Evolutionary conservation across 305 asterid species (phyloP), one percentile per base, ranked within the genome.

Genomic region (Ajuga reptans): DNA sequence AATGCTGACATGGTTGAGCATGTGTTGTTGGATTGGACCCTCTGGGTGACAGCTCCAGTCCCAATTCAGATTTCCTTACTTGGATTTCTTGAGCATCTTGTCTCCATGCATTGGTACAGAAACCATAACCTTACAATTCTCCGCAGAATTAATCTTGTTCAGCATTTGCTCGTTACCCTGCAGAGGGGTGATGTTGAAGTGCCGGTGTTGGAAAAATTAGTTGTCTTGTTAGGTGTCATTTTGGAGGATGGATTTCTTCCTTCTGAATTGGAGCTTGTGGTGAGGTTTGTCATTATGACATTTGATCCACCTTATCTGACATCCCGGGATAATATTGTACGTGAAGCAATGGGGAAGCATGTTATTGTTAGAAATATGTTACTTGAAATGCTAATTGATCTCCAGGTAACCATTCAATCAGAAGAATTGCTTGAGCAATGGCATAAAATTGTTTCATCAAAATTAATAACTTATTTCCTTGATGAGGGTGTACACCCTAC

Each of bases 71-170:
- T 94, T 72, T 78, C 98, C 64, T 81, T 94, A 47, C 86, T 94
- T 79, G 98, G 99, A 52, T 94, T 94, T 82, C 98, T 94, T 73
- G 99, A 94, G 90, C 95, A 94, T 84, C 86, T 94, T 6, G 99
- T 94, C 73, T 94, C 99, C 76, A 94, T 94, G 99, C 99, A 94
- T 77, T 91, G 99, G 99, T 94, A 94, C 78, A 85, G 99, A 83
- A 91, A 89, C 79, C 99, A 94, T 82, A 94, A 94, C 82, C 93
- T 94, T 74, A 91, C 99, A 42, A 88, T 91, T 77, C 88, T 94
- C 46, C 99, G 99, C 65, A 83, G 88, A 80, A 91, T 94, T 71
- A 91, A 94, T 82, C 99, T 94, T 69, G 99, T 94, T 74, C 98
- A 94, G 71, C 98, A 94, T 72, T 84, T 94, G 66, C 90, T 91